Conservation (phyloP, 768 basidiomycete species). For the Phaffia tasmanica region DNA sequence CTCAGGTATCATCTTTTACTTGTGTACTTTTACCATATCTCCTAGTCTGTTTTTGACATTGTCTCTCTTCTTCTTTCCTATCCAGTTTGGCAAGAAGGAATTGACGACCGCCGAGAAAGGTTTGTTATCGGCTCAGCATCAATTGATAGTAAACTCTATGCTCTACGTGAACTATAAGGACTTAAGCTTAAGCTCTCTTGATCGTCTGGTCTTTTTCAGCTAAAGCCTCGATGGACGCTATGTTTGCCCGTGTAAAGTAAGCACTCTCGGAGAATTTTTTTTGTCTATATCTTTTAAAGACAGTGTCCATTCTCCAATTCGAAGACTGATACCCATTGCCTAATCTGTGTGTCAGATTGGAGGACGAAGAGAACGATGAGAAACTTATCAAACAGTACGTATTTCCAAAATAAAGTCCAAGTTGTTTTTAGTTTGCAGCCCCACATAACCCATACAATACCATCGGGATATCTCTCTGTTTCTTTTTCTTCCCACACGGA, state of each 20-base stretch:
- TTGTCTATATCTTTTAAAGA: too few species aligned
- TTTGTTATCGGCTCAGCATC: constrained; percentile 14
- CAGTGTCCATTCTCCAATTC: too few species aligned
- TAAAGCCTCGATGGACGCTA: constrained; percentile 32
- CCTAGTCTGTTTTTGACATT: neutral
- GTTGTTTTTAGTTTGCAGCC: too few species aligned
- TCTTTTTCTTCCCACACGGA: neutral
- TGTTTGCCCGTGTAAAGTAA: constrained; percentile 37
- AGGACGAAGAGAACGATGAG: constrained; percentile 19
- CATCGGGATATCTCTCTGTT: neutral
- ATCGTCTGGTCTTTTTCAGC: too few species aligned
- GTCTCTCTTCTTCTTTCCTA: neutral
- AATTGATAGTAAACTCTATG: too few species aligned
- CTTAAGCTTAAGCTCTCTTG: too few species aligned
- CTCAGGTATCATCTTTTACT: constrained; percentile 21
- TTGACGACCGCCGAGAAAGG: constrained; percentile 37
- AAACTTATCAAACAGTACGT: constrained; percentile 19
- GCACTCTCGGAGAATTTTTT: too few species aligned
- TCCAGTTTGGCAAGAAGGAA: constrained; percentile 30
- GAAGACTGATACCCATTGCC: too few species aligned
- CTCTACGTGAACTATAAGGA: too few species aligned
- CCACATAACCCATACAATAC: neutral
- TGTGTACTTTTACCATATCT: neutral
- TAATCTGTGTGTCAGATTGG: neutral
- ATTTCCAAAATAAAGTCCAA: too few species aligned